Percentiles rank a stretch among this genome's conserved stretches.
Evolutionary conservation across 2,329 filamentous ascomycete species (phyloP).

Genomic region (Acephala macrosclerotiorum): DNA sequence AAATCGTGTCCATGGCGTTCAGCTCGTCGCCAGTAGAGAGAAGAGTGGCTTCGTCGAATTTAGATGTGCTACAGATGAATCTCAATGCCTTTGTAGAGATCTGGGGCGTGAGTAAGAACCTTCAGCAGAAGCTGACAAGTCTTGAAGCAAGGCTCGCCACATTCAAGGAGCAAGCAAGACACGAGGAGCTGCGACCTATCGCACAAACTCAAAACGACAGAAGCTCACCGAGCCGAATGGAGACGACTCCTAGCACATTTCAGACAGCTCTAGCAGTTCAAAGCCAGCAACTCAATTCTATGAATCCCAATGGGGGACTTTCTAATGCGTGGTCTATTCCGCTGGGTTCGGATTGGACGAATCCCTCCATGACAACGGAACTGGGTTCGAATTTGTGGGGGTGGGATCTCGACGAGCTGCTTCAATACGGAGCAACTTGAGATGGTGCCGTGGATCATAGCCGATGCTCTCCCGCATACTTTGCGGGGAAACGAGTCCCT

Average conservation of each 20-base stretch:
- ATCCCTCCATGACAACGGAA: conserved; percentile 5
- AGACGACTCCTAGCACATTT: background rate
- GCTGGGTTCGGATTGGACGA: background rate
- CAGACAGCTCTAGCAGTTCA: background rate
- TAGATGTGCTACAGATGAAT: conserved; percentile 28
- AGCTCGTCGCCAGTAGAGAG: conserved; percentile 9
- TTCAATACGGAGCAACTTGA: conserved; percentile 15
- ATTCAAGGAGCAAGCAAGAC: conserved; percentile 9
- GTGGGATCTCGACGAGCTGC: conserved; percentile 19
- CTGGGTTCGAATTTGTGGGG: conserved; percentile 16
- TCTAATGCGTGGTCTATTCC: conserved; percentile 4
- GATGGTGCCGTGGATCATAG: too few species aligned
- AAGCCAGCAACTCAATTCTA: background rate
- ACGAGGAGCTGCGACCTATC: background rate
- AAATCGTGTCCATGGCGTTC: conserved; percentile 24
- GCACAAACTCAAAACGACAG: background rate
- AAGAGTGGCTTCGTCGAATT: conserved; percentile 27
- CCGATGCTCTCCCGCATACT: background rate
- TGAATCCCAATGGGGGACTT: background rate
- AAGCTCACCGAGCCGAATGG: background rate
- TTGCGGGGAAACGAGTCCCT: background rate
- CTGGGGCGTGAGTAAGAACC: conserved; percentile 12
- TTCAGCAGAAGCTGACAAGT: conserved; percentile 22
- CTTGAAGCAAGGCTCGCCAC: conserved; percentile 17
- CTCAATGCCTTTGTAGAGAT: conserved; percentile 14